Conservation (phyloP, 805 yeast genomes). For the Kazachstania psychrophila region DNA sequence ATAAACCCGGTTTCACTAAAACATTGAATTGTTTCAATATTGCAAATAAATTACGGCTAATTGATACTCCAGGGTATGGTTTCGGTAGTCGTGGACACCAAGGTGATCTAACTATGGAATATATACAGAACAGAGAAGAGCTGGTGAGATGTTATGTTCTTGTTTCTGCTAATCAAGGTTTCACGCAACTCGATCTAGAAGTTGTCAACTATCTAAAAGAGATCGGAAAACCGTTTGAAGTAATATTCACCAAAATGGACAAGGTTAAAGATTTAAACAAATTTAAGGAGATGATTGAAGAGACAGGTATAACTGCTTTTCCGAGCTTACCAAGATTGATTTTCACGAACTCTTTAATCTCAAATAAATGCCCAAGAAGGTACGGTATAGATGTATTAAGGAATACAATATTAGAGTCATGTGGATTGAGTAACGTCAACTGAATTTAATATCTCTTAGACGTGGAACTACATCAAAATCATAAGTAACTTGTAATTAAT, state of each 20-base stretch:
- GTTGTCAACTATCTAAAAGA: constrained; percentile 43
- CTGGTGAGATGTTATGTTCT: constrained; percentile 53
- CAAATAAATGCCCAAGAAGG: constrained; percentile 30
- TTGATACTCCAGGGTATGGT: constrained; percentile 93
- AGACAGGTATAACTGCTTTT: constrained; percentile 34
- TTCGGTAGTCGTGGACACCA: constrained; percentile 53
- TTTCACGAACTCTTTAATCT: constrained; percentile 44
- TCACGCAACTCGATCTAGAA: constrained; percentile 45
- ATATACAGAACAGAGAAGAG: constrained; percentile 44
- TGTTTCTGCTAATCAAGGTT: constrained; percentile 51
- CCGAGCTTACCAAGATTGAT: constrained; percentile 35
- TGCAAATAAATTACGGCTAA: constrained; percentile 51
- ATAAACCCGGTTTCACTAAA: constrained; percentile 46
- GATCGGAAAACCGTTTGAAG: constrained; percentile 59
- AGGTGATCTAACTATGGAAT: constrained; percentile 59
- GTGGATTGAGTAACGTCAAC: constrained; percentile 34
- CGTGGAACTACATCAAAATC: no score
- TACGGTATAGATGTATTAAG: constrained; percentile 50
- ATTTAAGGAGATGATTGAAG: constrained; percentile 33
- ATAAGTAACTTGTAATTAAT: no score
- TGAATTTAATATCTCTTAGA: no score
- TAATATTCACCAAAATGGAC: constrained; percentile 74
- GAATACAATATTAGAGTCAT: constrained; percentile 41
- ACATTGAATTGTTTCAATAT: constrained; percentile 65
- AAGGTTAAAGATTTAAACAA: constrained; percentile 33